phyloP scores from a whole-genome alignment of 2,329 filamentous ascomycete genomes.

The Pseudogymnoascus sp. region DNA sequence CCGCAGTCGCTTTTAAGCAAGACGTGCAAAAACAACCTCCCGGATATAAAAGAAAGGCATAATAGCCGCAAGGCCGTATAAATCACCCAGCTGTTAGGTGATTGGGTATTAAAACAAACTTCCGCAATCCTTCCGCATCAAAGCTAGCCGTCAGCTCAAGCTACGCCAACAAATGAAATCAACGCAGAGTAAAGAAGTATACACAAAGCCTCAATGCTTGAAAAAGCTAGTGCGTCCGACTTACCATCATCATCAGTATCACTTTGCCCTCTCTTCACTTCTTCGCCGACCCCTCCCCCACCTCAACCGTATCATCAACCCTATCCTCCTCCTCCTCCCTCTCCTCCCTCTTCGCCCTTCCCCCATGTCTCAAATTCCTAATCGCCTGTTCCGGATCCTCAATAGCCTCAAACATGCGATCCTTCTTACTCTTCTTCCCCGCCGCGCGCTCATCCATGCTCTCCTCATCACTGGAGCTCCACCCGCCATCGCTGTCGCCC shows the following conservation, averaged over 20 bases:
- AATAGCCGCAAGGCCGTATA: background rate
- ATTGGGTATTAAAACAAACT: background rate
- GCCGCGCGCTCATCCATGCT: slow-evolving; percentile 13
- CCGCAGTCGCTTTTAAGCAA: background rate
- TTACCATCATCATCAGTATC: background rate
- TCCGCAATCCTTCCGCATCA: background rate
- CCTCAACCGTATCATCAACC: background rate
- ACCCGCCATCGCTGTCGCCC: slow-evolving; percentile 35
- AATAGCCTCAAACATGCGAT: slow-evolving; percentile 42
- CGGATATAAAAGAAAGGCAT: background rate
- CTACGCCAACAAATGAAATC: background rate
- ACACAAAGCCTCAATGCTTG: background rate
- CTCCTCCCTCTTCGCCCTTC: background rate
- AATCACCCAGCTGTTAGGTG: background rate
- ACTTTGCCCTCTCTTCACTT: background rate
- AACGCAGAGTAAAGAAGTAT: background rate
- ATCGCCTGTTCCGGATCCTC: slow-evolving; percentile 36
- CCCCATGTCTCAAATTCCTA: background rate
- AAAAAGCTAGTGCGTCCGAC: background rate
- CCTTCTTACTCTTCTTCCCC: slow-evolving; percentile 40
- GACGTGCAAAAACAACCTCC: background rate
- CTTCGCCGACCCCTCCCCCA: background rate
- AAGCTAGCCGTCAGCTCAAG: background rate
- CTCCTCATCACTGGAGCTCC: slow-evolving; percentile 30
- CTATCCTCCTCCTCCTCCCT: slow-evolving; percentile 4